Percentiles rank a stretch among this genome's conserved stretches.
Evolutionary conservation across 2,329 filamentous ascomycete species (phyloP).

Genomic region (Epichloe coenophiala): DNA sequence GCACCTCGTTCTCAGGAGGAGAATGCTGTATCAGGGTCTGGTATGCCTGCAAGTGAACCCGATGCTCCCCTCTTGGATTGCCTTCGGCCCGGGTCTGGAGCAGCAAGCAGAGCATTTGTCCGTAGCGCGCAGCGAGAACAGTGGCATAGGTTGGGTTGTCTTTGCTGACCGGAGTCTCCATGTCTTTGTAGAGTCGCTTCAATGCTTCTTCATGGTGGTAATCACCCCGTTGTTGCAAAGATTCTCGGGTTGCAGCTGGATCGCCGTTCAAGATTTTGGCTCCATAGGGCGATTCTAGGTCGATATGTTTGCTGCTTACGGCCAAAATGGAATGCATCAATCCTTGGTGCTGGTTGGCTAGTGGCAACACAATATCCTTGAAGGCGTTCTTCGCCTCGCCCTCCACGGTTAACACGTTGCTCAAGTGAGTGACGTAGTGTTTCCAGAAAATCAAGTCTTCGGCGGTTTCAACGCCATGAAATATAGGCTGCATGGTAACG

Average conservation of each 20-base stretch:
- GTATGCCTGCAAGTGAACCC: conserved; percentile 67
- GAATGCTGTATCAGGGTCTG: conserved; percentile 53
- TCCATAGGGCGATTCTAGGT: conserved; percentile 44
- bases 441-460: conserved; percentile 71
- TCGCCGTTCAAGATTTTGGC: conserved; percentile 36
- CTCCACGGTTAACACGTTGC: conserved; percentile 69
- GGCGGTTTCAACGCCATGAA: conserved; percentile 67
- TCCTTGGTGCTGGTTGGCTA: conserved; percentile 66
- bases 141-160: conserved; percentile 30
- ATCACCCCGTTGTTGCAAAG: conserved; percentile 36
- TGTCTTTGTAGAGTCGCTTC: conserved; percentile 35
- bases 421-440: conserved; percentile 70
- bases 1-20: conserved; percentile 51
- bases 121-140: conserved; percentile 41
- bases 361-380: conserved; percentile 68
- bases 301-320: conserved; percentile 65
- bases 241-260: conserved; percentile 30
- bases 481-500: conserved; percentile 51
- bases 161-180: conserved; percentile 27
- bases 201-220: conserved; percentile 44
- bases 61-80: conserved; percentile 51
- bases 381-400: conserved; percentile 74
- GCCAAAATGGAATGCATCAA: conserved; percentile 86
- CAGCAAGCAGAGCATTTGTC: conserved; percentile 49
- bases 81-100: conserved; percentile 45